A percentile compares a stretch with the other conserved stretches of the same genome.
These are phyloP conservation scores for Boletus eberwhitei DNA, from an alignment of 768 basidiomycete species.

Conservation along the genomic window DNA sequence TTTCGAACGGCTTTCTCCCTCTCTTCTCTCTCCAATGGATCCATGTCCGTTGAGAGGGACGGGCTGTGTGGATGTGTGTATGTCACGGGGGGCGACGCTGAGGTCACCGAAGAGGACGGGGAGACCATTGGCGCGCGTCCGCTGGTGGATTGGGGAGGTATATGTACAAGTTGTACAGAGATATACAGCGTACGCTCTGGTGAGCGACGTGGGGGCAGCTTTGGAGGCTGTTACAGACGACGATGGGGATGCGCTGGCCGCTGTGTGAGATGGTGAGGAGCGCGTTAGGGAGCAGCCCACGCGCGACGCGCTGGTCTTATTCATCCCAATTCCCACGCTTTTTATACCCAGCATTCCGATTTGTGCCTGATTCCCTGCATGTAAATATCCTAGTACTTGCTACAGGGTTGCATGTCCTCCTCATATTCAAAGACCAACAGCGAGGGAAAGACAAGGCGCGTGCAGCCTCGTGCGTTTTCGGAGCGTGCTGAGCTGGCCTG, in stretches of 20 bases:
- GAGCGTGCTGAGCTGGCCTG: conserved; percentile 9
- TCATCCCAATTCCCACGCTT: conserved; percentile 35
- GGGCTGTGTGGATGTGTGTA: conserved; percentile 49
- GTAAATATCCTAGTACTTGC: conserved; percentile 12
- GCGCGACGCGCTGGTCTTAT: conserved; percentile 38
- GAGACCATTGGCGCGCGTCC: conserved; percentile 60
- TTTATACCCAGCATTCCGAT: conserved; percentile 23
- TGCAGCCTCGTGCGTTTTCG: background rate
- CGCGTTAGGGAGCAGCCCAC: conserved; percentile 36
- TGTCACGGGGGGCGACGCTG: conserved; percentile 71
- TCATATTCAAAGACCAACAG: conserved; percentile 12
- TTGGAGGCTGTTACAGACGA: conserved; percentile 33
- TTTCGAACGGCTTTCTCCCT: conserved; percentile 69
- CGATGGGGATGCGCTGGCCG: conserved; percentile 34
- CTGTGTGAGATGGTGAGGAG: conserved; percentile 37
- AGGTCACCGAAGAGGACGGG: conserved; percentile 78
- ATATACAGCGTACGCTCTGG: conserved; percentile 15
- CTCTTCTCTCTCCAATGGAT: conserved; percentile 50
- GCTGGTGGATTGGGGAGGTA: background rate
- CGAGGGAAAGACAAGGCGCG: background rate
- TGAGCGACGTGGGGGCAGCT: conserved; percentile 1
- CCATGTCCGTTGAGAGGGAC: conserved; percentile 40
- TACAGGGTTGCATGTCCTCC: conserved; percentile 5
- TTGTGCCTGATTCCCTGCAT: conserved; percentile 18
- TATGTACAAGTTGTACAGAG: conserved; percentile 17